Percentiles rank a stretch among this genome's conserved stretches.
Evolutionary conservation across 768 basidiomycete genomes (phyloP).

Genomic region (Suillus alpinus): DNA sequence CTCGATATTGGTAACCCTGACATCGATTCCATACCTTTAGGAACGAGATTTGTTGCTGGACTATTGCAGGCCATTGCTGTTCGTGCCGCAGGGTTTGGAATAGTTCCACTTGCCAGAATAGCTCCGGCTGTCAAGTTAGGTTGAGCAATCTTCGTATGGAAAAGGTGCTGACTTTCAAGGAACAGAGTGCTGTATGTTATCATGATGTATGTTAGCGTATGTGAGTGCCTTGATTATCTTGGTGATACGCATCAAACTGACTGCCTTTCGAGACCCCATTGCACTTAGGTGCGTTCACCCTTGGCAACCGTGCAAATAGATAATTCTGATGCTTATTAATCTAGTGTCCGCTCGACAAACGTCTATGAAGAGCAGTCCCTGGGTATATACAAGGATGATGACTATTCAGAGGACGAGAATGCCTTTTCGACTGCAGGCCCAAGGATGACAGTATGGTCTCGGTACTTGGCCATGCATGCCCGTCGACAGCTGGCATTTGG

Average conservation of each 20-base stretch:
- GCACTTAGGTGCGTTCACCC: slow-evolving; percentile 61
- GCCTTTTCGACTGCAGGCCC: slow-evolving; percentile 43
- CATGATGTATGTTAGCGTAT: slow-evolving; percentile 92
- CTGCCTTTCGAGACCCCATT: slow-evolving; percentile 57
- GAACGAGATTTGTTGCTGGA: slow-evolving; percentile 68
- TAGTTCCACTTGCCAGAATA: slow-evolving; percentile 68
- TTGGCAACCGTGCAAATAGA: background rate
- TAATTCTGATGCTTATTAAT: background rate
- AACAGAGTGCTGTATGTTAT: slow-evolving; percentile 78
- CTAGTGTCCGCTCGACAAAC: slow-evolving; percentile 85
- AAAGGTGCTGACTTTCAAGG: background rate
- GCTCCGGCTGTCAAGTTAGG: slow-evolving; percentile 88
- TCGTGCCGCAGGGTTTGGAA: slow-evolving; percentile 82
- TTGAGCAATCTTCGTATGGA: background rate
- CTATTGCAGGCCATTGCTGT: slow-evolving; percentile 79
- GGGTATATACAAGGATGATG: slow-evolving; percentile 63
- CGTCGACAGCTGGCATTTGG: slow-evolving; percentile 90
- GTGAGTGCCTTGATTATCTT: slow-evolving; percentile 42
- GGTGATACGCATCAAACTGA: background rate
- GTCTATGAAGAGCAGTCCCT: slow-evolving; percentile 93
- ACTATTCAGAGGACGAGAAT: slow-evolving; percentile 45
- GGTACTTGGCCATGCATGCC: slow-evolving; percentile 78
- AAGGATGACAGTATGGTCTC: slow-evolving; percentile 67
- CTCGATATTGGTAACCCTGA: slow-evolving; percentile 79
- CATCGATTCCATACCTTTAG: slow-evolving; percentile 66